Evolutionary conservation across 2,329 filamentous ascomycete genomes (phyloP), one percentile per base, ranked within the genome.

Genomic region (Cladosporium sp.): DNA sequence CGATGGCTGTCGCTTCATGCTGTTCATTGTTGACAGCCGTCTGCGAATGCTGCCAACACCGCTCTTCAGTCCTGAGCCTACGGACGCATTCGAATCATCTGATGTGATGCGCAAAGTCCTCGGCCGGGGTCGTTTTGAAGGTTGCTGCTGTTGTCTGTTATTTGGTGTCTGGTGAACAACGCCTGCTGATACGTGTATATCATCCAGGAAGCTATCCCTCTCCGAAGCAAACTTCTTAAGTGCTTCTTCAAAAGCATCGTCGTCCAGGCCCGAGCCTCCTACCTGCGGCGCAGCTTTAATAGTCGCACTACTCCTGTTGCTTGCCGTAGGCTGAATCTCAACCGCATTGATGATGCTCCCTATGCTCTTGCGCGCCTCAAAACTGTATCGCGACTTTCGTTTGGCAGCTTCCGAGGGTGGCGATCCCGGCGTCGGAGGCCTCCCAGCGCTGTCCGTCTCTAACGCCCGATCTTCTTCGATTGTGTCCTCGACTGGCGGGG

Each of bases 21-120:
- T 98, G 79, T 91, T 97, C 91, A 98, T 96, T 73, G 97, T 95
- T 72, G 94, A 97, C 79, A 99, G 91, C 74, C 95, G 92, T 77
- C 95, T 88, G 69, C 94, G 88, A 72, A 99, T 91, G 79, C 93
- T 97, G 53, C 94, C 94, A 68, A 88, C 91, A 76, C 88, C 84
- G 16, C 83, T 84, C 73, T 84, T 84, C 57, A 87, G 75, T 30
- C 84, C 81, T 39, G 67, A 69, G 80, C 78, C 36, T 11, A 30
- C 59, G 30, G 64, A 65, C 54, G 5, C 73, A 18, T 77, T 76
- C n/a, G n/a, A n/a, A 39, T 80, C 82, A 68, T 96, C 93, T 49
- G 93, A 91, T 70, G 89, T 89, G 72, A 97, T 91, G 72, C 91
- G 90, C 77, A 96, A 91, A 3, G 93, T 88, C 71, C 91, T 88